Base-by-base conservation (phyloP, 2,329 filamentous ascomycete genomes). In the Cladosporium colombiae region DNA sequence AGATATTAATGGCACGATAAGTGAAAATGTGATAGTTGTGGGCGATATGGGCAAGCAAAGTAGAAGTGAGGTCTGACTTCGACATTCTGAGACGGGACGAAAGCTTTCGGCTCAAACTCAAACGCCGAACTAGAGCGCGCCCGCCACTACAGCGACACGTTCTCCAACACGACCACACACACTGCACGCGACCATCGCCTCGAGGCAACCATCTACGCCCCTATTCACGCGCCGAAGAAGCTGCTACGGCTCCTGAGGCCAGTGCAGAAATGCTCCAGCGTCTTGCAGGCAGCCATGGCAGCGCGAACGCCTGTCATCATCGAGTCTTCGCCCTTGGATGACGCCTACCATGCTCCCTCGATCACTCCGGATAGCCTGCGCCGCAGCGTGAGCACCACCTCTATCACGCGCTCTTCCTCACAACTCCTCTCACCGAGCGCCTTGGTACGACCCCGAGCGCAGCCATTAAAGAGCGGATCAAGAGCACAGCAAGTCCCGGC, bases 271-370 rank as follows among this genome's bases (percentile, higher is more conserved):
- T 70, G 69, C 58, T 44, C 33, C 31, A 56, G 56, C 56, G 31
- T 21, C 21, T 14, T 61, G 33, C 49, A 40, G 25, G 29, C 55
- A 40, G 69, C n/a, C 61, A 72, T 72, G 70, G 64, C 70, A 31
- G 66, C 63, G 46, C 65, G 44, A 31, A 71, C 67, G 53, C 71
- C 72, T 18, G 68, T 73, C 49, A 66, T 70, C 25, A 68, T 74
- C 25, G 49, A 68, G 53, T 72, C 70, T 31, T 72, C 72, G 35
- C 70, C 71, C 23, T 66, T 69, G 33, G 18, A 63, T 25, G 55
- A 53, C 50, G 40, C 65, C 55, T 69, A 69, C 57, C 67, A 64
- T 29, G 23, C 62, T n/a, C 67, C 69, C 13, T 68, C 69, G 11
- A 64, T 65, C 27, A 69, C 70, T 23, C 70, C 71, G 37, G 70